Base-by-base conservation (phyloP, 768 basidiomycete genomes). In the Leucocoprinus leucothites region DNA sequence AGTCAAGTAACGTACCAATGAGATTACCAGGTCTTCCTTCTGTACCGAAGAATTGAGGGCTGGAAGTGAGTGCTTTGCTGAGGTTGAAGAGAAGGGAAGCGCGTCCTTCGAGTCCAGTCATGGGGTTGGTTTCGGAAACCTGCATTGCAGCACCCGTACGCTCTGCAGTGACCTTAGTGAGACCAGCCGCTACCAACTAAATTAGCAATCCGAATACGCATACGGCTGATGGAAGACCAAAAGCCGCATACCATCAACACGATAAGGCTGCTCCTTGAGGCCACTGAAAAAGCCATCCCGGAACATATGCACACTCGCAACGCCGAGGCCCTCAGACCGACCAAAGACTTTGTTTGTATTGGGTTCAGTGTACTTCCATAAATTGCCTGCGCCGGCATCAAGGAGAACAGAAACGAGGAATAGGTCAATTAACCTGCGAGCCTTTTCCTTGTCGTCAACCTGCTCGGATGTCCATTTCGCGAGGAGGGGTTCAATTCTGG, bases 231-330 rank as follows among this genome's bases (percentile, higher is more conserved):
- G 16, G 5, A 3, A 51, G 14, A 24, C 9, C 36, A n/a, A 9
- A 34, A 36, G 1, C 43, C n/a, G 31, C 81, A 48, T 63, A 95
- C 94, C 89, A 69, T 97, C 92, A 1, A 93, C 95, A 53, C 80
- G 77, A 65, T 79, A 79, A 22, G 86, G 86, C 61, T 93, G 82
- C 0, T 69, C 65, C 3, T 63, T 63, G 54, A 81, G 74, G 24
- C 85, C 78, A 13, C 90, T 93, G 71, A 98, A 98, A 45, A 94
- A 68, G 0, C 96, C 96, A 3, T 74, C 69, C 50, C 79, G 68
- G 58, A 97, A 98, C 93, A 98, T 97, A 65, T 90, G 85, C 41
- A 93, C 72, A 63, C 90, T 93, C 0, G 94, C 96, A 4, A 98
- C 86, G 0, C 87, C 96, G 5, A 99, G 72, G 0, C 96, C 96